phyloP scores from a whole-genome alignment of 2,329 filamentous ascomycete genomes.

The Aspergillus glaucus region DNA sequence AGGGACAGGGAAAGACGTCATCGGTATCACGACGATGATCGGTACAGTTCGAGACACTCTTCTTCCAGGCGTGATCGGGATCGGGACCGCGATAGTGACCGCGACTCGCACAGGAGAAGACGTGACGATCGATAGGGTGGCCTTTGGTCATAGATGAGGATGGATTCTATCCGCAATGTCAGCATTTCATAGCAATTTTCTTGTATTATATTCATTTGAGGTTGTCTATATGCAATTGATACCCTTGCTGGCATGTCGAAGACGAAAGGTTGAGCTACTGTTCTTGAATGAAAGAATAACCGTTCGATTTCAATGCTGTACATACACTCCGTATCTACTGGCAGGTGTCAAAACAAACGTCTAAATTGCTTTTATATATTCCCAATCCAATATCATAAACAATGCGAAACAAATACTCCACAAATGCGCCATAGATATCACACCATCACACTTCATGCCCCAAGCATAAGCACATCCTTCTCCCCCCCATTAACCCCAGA shows the following conservation, averaged over 20 bases:
- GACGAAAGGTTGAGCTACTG: too few relatives aligned
- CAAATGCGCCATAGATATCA: slow-evolving; percentile 11
- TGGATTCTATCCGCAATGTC: too few relatives aligned
- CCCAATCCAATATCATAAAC: slow-evolving; percentile 4
- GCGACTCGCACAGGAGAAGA: slow-evolving; percentile 24
- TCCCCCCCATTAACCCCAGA: slow-evolving; percentile 20
- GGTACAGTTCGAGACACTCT: slow-evolving; percentile 28
- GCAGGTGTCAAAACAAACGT: background rate
- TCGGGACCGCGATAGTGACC: slow-evolving; percentile 22
- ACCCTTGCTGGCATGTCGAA: background rate
- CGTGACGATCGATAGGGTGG: slow-evolving; percentile 15
- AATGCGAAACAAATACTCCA: slow-evolving; percentile 16
- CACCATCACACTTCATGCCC: slow-evolving; percentile 16
- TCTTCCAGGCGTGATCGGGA: slow-evolving; percentile 26
- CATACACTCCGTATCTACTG: background rate
- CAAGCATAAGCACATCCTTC: slow-evolving; percentile 37
- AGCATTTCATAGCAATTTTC: too few relatives aligned
- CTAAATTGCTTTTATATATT: slow-evolving; percentile 10
- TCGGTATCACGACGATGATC: slow-evolving; percentile 25
- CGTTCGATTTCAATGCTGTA: too few relatives aligned
- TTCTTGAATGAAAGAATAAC: too few relatives aligned
- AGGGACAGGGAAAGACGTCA: slow-evolving; percentile 26
- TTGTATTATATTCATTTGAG: too few relatives aligned
- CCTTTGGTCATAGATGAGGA: too few relatives aligned
- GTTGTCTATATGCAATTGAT: background rate